Evolutionary conservation across 257 asterid species (phyloP).

Genomic region (Forsythia suspensa): DNA sequence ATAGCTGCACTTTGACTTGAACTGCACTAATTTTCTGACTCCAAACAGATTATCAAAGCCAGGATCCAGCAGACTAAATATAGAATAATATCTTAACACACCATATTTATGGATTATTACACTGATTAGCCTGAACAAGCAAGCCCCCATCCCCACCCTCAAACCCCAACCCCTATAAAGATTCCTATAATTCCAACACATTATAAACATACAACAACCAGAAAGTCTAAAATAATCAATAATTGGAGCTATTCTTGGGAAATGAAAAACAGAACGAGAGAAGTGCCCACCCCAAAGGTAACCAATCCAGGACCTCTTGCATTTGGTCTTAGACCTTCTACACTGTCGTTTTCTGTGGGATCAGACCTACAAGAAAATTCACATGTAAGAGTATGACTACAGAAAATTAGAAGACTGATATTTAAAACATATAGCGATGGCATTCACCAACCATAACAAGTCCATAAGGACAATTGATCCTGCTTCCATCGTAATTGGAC

Average conservation of each 20-base stretch:
- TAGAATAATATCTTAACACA: neutral
- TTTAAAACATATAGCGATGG: slow-evolving; percentile 2
- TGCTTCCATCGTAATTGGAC: slow-evolving; percentile 99
- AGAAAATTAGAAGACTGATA: slow-evolving; percentile 5
- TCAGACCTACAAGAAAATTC: slow-evolving; percentile 76
- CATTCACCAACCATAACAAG: slow-evolving; percentile 73
- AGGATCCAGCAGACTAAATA: neutral
- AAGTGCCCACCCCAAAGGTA: slow-evolving; percentile 88
- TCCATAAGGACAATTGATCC: slow-evolving; percentile 99
- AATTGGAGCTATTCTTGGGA: neutral
- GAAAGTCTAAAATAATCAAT: neutral
- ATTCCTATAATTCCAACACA: neutral
- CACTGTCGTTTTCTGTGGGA: slow-evolving; percentile 99
- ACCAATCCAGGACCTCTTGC: slow-evolving; percentile 99
- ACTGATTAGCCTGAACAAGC: neutral
- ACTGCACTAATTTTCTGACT: neutral
- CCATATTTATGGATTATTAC: neutral
- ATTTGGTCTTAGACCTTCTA: slow-evolving; percentile 96
- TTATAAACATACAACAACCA: neutral
- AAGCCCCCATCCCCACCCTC: too few relatives aligned
- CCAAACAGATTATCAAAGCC: neutral
- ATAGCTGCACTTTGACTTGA: neutral
- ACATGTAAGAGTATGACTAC: slow-evolving; percentile 15
- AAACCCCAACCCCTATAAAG: neutral
- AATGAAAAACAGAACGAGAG: neutral